Evolutionary conservation across 1,284 basidiomycete species (phyloP).

Genomic region (Hortiboletus rubellus): DNA sequence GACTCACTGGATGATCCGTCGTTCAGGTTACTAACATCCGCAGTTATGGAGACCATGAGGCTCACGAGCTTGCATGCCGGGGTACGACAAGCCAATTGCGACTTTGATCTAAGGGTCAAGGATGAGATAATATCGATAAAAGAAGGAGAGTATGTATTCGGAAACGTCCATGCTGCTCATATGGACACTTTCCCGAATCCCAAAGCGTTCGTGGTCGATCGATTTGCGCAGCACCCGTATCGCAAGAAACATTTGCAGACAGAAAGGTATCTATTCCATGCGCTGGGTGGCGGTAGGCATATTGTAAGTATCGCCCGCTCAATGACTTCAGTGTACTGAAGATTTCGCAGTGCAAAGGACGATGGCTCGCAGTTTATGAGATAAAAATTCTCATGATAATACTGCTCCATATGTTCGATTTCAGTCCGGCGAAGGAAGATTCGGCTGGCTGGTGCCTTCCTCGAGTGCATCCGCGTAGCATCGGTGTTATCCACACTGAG

Average conservation of each 20-base stretch:
- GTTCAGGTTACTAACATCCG: conserved; percentile 28
- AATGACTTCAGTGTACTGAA: not conserved
- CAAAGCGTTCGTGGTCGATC: conserved; percentile 20
- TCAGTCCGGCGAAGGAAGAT: conserved; percentile 4
- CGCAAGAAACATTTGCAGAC: conserved; percentile 23
- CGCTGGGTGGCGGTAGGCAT: conserved; percentile 26
- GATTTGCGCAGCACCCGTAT: conserved; percentile 24
- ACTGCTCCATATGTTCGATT: conserved; percentile 20
- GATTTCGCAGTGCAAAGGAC: conserved; percentile 25
- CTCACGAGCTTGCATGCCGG: conserved; percentile 19
- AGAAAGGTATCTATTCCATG: conserved; percentile 17
- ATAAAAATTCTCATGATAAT: conserved; percentile 23
- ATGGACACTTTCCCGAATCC: conserved; percentile 23
- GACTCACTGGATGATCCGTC: conserved; percentile 19
- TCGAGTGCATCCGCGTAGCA: conserved; percentile 16
- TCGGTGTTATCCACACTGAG: conserved; percentile 23
- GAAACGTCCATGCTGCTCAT: conserved; percentile 21
- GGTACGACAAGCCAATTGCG: conserved; percentile 15
- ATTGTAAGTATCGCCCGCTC: conserved; percentile 12
- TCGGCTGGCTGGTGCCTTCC: conserved; percentile 13
- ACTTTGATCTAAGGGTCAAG: conserved; percentile 20
- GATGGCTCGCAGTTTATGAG: conserved; percentile 28
- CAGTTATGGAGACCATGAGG: conserved; percentile 32
- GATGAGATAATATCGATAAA: conserved; percentile 14
- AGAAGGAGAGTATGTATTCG: conserved; percentile 25